phyloP scores from a whole-genome alignment of 2,329 filamentous ascomycete genomes.

The Talaromyces sp. region DNA sequence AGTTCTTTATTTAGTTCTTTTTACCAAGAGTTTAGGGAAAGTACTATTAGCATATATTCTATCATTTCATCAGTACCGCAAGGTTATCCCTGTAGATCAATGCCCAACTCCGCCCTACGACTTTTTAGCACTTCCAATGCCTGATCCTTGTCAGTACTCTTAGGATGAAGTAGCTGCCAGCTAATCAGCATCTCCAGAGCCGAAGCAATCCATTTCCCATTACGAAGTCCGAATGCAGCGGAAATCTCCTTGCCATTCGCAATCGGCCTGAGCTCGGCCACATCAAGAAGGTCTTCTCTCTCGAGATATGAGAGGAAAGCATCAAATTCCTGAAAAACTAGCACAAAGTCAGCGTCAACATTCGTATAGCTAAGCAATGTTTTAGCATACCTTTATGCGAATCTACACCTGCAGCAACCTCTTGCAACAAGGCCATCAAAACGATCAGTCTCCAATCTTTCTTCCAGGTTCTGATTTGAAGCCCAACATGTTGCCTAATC shows the following conservation, averaged over 20 bases:
- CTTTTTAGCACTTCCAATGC: constrained; percentile 59
- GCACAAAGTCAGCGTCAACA: constrained; percentile 20
- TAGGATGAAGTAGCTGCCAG: constrained; percentile 84
- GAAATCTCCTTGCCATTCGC: constrained; percentile 73
- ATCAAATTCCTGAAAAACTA: constrained; percentile 51
- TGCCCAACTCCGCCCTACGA: constrained; percentile 51
- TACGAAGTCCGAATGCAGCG: constrained; percentile 60
- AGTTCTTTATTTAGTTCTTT: too few species aligned
- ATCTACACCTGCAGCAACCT: constrained; percentile 33
- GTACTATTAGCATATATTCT: neutral
- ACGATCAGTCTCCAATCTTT: constrained; percentile 41
- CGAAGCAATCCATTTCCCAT: constrained; percentile 75
- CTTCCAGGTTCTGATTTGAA: constrained; percentile 34
- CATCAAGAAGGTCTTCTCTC: constrained; percentile 46
- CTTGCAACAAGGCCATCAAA: constrained; percentile 39
- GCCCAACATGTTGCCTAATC: constrained; percentile 35
- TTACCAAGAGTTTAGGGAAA: too few species aligned
- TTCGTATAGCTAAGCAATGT: neutral
- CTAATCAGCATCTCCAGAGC: constrained; percentile 76
- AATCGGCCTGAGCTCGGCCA: constrained; percentile 58
- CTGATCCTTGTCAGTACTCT: constrained; percentile 54
- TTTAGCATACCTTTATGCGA: constrained; percentile 31
- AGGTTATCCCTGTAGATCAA: constrained; percentile 13
- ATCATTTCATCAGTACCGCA: neutral
- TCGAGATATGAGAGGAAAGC: constrained; percentile 52